A percentile compares a stretch with the other conserved stretches of the same genome.
Conservation (phyloP, 192 early-diverging fungal species). For the Kappamyces sp. region DNA sequence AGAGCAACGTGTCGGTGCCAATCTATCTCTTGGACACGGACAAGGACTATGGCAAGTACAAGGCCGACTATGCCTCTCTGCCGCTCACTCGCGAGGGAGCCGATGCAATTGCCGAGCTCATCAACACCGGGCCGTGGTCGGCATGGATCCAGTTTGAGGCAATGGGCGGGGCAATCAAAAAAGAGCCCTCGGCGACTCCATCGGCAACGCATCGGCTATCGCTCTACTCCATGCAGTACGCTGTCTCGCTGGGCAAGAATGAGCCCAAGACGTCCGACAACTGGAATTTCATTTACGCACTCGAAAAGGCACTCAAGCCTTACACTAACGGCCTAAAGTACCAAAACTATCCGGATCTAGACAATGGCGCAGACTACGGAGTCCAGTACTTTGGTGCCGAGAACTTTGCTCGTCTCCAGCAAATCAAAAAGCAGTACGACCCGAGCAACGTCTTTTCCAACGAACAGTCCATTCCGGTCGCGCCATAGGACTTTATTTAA, state of each 20-base stretch:
- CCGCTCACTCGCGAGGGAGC: not conserved
- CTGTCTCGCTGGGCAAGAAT: slow-evolving; percentile 2
- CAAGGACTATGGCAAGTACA: slow-evolving; percentile 11
- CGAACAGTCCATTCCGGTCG: slow-evolving; percentile 10
- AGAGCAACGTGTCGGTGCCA: not conserved
- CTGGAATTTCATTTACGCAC: slow-evolving; percentile 1
- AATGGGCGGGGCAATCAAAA: slow-evolving; percentile 5
- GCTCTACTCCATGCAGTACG: slow-evolving; percentile 15
- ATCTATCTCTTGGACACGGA: not conserved
- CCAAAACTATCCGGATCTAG: slow-evolving; percentile 24
- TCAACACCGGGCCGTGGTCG: not conserved
- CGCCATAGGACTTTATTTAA: no score
- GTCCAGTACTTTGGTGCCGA: slow-evolving; percentile 15
- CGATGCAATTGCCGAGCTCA: not conserved
- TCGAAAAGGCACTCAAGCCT: slow-evolving; percentile 13
- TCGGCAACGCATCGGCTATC: not conserved
- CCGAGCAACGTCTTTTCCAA: slow-evolving; percentile 9
- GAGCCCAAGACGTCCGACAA: not conserved
- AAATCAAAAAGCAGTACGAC: slow-evolving; percentile 20
- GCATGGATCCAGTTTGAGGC: slow-evolving; percentile 19
- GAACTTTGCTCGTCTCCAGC: slow-evolving; percentile 9
- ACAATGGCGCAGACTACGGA: slow-evolving; percentile 7
- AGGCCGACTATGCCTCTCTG: slow-evolving; percentile 4
- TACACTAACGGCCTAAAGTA: slow-evolving; percentile 18
- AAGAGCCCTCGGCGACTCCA: no score